These are phyloP conservation scores for Paramecium sonneborni DNA, from an alignment of 73 alveolate genomes.

Conservation along the genomic window DNA sequence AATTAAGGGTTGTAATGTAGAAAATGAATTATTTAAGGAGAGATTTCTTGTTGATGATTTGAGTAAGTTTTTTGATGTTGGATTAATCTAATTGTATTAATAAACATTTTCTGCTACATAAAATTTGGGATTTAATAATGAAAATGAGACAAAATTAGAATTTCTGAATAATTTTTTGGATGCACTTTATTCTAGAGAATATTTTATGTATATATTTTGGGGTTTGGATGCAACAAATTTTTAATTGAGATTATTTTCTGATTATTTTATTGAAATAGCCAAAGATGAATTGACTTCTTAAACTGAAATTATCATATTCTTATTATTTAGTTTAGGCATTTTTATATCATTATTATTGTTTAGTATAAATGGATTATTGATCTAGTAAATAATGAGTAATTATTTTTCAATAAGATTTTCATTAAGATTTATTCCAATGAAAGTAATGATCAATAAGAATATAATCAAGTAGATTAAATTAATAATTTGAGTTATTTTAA, in stretches of 20 bases:
- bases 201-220: not conserved
- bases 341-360: not conserved
- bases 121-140: not conserved
- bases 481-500: not conserved
- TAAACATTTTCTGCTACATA: not conserved
- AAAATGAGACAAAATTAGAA: not conserved
- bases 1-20: not conserved
- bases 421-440: not conserved
- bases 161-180: not conserved
- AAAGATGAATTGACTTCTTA: not conserved
- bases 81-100: not conserved
- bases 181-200: not conserved
- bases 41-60: not conserved
- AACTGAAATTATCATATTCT: not conserved
- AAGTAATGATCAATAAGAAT: not conserved
- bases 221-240: not conserved
- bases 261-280: not conserved
- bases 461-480: not conserved
- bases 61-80: not conserved
- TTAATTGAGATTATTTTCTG: not conserved
- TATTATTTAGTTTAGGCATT: not conserved
- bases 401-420: not conserved
- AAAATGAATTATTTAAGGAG: not conserved
- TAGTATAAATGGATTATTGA: not conserved
- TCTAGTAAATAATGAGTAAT: not conserved